These are phyloP conservation scores for Cercospora zeina DNA, from an alignment of 2,329 filamentous ascomycete species.

Conservation along the genomic window DNA sequence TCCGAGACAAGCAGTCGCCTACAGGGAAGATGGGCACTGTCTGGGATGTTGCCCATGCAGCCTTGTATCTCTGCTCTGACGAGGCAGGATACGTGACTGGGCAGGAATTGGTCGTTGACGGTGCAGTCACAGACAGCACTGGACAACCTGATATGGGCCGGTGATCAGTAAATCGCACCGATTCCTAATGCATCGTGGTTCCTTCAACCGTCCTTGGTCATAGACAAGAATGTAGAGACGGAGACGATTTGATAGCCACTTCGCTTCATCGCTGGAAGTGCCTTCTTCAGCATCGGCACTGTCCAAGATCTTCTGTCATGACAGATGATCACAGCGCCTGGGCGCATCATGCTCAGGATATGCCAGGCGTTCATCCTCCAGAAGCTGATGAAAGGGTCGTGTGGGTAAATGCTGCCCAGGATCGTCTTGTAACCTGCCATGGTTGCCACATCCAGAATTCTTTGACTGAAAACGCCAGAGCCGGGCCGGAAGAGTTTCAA, in stretches of 20 bases:
- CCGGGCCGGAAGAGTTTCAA: slow-evolving; percentile 76
- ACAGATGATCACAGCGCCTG: slow-evolving; percentile 79
- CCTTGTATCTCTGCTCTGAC: slow-evolving; percentile 58
- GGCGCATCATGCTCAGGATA: slow-evolving; percentile 74
- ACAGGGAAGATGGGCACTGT: slow-evolving; percentile 61
- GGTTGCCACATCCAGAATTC: slow-evolving; percentile 64
- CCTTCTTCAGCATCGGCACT: slow-evolving; percentile 69
- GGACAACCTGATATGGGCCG: slow-evolving; percentile 27
- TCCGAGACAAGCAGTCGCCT: slow-evolving; percentile 58
- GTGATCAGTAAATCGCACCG: background rate
- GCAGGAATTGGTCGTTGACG: slow-evolving; percentile 48
- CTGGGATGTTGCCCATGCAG: slow-evolving; percentile 60
- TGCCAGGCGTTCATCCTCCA: slow-evolving; percentile 72
- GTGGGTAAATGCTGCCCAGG: slow-evolving; percentile 83
- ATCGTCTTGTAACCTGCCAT: slow-evolving; percentile 69
- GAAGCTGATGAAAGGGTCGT: slow-evolving; percentile 80
- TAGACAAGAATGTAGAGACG: slow-evolving; percentile 63
- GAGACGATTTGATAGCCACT: slow-evolving; percentile 72
- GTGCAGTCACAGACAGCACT: slow-evolving; percentile 30
- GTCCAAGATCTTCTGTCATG: slow-evolving; percentile 87
- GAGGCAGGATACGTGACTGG: slow-evolving; percentile 63
- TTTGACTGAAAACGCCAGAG: slow-evolving; percentile 74
- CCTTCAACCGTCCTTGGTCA: slow-evolving; percentile 25
- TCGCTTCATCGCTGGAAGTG: slow-evolving; percentile 69
- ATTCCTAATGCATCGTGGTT: background rate